Evolutionary conservation across 805 yeast species (phyloP), one percentile per base, ranked within the genome.

Genomic region (Candida cerambycidarum): DNA sequence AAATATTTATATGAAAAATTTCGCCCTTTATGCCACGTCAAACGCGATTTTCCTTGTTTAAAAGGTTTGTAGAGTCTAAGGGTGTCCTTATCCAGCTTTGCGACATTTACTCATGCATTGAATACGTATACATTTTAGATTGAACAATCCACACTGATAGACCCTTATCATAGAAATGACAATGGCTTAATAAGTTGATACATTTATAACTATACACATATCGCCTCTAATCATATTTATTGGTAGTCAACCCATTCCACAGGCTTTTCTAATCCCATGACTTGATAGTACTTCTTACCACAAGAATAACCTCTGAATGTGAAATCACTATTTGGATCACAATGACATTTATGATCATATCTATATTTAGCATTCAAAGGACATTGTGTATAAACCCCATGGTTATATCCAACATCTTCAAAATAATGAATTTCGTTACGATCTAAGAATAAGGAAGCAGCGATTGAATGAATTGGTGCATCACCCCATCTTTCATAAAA

Each of bases 401-500:
- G 93, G 54, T 75, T 75, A 59, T 85, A 86, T 9, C 93, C 95
- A 28, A 85, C 74, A 49, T 86, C 83, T 44, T 80, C 85, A 56
- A 86, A 86, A 65, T 77, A 84, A 61, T 84, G 89, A 16, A 87
- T 61, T 55, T 84, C 75, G 21, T 70, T 64, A 53, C 71, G 70
- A n/a, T 80, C 75, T 38, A 82, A 61, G 55, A 85, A 72, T 35
- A 83, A 64, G 1, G 89, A 63, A 3, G 80, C 87, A 2, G 88
- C 95, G 41, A 86, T 75, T 1, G 93, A 79, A 64, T 86, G 95
- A 14, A 87, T 79, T 5, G 95, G 95, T 0, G 95, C 95, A 63
- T 87, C 96, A 16, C 96, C 96, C 95, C 95, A 88, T 53, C 96
- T 74, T 65, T 87, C 92, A 58, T 85, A 85, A 61, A 80, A 86